phyloP scores from a whole-genome alignment of 2,329 filamentous ascomycete genomes.

The Fusarium sp. region DNA sequence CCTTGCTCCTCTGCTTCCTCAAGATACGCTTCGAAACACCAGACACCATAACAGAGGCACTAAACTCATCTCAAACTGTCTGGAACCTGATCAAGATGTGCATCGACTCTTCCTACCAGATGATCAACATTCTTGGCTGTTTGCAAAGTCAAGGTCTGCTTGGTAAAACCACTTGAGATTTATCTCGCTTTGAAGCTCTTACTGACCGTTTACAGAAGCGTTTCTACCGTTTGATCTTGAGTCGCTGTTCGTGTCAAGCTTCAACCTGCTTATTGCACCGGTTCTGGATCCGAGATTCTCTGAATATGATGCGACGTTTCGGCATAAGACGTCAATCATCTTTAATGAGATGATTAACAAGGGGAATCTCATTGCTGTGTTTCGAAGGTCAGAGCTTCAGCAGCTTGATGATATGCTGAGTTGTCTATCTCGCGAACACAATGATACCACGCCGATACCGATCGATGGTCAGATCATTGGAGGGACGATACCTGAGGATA shows the following conservation, averaged over 20 bases:
- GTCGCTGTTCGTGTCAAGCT: constrained; percentile 56
- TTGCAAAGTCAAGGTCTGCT: constrained; percentile 60
- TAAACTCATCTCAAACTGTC: constrained; percentile 54
- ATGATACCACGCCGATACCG: background rate
- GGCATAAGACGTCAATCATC: constrained; percentile 56
- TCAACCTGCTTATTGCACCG: constrained; percentile 55
- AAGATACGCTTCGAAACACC: constrained; percentile 49
- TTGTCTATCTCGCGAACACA: constrained; percentile 38
- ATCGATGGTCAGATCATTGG: constrained; percentile 35
- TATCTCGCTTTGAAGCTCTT: background rate
- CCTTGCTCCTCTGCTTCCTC: constrained; percentile 49
- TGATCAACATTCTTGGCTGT: constrained; percentile 55
- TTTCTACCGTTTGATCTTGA: constrained; percentile 63
- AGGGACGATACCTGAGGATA: background rate
- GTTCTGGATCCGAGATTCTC: constrained; percentile 52
- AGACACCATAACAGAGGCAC: constrained; percentile 42
- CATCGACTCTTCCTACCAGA: constrained; percentile 51
- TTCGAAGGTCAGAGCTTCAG: constrained; percentile 58
- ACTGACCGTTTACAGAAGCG: constrained; percentile 50
- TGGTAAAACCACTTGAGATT: constrained; percentile 50
- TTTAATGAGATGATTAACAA: constrained; percentile 60
- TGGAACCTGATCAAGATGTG: constrained; percentile 51
- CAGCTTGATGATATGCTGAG: constrained; percentile 57
- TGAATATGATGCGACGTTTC: constrained; percentile 52
- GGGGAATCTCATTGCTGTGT: constrained; percentile 60